These are phyloP conservation scores for Strigomonas galati DNA, from an alignment of 208 protist species.

Conservation along the genomic window DNA sequence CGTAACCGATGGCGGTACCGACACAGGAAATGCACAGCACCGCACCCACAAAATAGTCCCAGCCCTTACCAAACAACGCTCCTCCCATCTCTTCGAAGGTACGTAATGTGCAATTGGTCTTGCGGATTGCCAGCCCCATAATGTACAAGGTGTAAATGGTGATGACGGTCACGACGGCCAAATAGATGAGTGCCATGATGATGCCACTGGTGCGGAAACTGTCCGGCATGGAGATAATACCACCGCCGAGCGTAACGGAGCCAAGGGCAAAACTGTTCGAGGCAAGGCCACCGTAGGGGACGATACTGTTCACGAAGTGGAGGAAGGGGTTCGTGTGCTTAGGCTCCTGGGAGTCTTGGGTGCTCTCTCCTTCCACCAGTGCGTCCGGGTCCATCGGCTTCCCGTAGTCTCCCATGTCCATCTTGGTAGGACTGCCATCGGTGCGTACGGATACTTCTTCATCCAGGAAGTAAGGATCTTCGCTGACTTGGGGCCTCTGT, in stretches of 20 bases:
- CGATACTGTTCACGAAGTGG: slow-evolving; percentile 6
- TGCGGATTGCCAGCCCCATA: slow-evolving; percentile 30
- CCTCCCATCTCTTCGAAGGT: slow-evolving; percentile 43
- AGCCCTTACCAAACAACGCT: slow-evolving; percentile 27
- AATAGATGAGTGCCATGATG: slow-evolving; percentile 54
- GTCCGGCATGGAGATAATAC: slow-evolving; percentile 55
- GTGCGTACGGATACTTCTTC: too few species aligned
- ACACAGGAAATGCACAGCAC: slow-evolving; percentile 41
- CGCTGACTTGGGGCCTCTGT: too few species aligned
- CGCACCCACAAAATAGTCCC: slow-evolving; percentile 45
- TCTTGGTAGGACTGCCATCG: too few species aligned
- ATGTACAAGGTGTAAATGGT: slow-evolving; percentile 46
- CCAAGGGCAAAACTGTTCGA: slow-evolving; percentile 54
- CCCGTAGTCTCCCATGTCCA: too few species aligned
- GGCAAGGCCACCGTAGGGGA: slow-evolving; percentile 43
- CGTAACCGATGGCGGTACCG: slow-evolving; percentile 46
- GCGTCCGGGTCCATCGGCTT: too few species aligned
- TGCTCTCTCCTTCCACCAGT: too few species aligned
- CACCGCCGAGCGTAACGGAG: slow-evolving; percentile 53
- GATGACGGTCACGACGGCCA: slow-evolving; percentile 9
- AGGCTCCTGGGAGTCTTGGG: too few species aligned
- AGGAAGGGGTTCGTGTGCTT: too few species aligned
- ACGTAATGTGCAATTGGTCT: slow-evolving; percentile 20
- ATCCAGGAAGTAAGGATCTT: too few species aligned
- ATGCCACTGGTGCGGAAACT: slow-evolving; percentile 52